Base-by-base conservation (phyloP, 805 yeast genomes). In the Priceomyces medius region DNA sequence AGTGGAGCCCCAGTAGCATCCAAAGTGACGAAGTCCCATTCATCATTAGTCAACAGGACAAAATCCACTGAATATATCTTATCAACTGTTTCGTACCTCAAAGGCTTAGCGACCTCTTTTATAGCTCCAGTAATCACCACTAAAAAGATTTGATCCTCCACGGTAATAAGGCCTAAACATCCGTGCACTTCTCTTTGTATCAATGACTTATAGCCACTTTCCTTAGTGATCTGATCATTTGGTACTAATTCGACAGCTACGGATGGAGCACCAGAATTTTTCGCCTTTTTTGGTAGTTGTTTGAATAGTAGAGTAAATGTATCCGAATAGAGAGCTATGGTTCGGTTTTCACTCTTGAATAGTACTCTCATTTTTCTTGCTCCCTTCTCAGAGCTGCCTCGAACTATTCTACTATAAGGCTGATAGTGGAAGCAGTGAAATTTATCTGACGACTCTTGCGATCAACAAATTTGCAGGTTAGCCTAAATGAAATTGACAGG, bases 61-160 rank as follows among this genome's bases (percentile, higher is more conserved):
- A 93, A 93, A 51, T 90, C 97, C 26, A 91, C 96, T n/a, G 81
- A 80, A 55, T 73, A 76, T 36, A 93, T 90, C 51, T 81, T 81
- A 56, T 86, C 81, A 20, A 91, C 86, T 2, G 87, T 73, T 59
- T 93, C 96, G 27, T 79, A 79, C 0, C 83, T 82, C 12, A 87
- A 71, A 0, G 98, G 98, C 20, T 75, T 70, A 0, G 98, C 98
- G 9, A 87, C 96, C 47, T 80, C 77, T 2, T 79, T 64, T 20
- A 58, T 44, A 21, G 85, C 80, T 0, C 88, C 84, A 0, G 95
- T 83, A 40, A 93, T 88, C 0, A 88, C 78, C 38, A 95, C 86
- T 28, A 91, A 63, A 54, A 83, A 93, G 2, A 81, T 76, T 41
- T 85, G 83, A 5, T 73, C 69, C 10, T 78, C 81, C 29, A 89